Percentiles rank a stretch among this genome's conserved stretches.
Evolutionary conservation across 2,329 filamentous ascomycete genomes (phyloP).

Genomic region (Paraconiothyrium brasiliense): DNA sequence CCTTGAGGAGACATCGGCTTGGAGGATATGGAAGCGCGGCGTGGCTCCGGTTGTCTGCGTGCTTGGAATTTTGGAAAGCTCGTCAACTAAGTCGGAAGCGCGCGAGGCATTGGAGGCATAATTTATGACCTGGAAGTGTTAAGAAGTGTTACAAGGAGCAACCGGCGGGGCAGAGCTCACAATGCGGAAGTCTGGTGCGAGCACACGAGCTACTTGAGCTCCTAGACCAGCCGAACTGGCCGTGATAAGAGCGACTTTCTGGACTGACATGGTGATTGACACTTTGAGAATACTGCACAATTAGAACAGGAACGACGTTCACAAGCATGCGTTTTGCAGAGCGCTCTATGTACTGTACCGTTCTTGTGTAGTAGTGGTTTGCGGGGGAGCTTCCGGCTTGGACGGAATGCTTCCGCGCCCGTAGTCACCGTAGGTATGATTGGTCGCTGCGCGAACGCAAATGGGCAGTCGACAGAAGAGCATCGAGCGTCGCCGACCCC

Average conservation of each 20-base stretch:
- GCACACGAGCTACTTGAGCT: slow-evolving; percentile 57
- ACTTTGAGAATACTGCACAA: background rate
- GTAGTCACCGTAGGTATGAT: background rate
- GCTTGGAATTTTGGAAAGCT: slow-evolving; percentile 51
- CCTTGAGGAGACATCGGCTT: slow-evolving; percentile 57
- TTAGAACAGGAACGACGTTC: background rate
- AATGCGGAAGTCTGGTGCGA: slow-evolving; percentile 58
- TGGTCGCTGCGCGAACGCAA: background rate
- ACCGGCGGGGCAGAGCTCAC: slow-evolving; percentile 40
- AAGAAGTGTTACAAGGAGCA: background rate
- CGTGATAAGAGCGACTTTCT: slow-evolving; percentile 59
- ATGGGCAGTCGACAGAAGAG: too few species aligned
- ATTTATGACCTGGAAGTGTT: slow-evolving; percentile 54
- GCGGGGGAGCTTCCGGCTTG: slow-evolving; percentile 14
- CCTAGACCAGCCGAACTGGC: slow-evolving; percentile 60
- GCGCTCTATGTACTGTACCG: background rate
- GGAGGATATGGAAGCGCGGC: slow-evolving; percentile 55
- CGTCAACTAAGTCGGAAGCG: slow-evolving; percentile 52
- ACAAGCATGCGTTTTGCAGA: background rate
- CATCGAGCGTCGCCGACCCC: too few species aligned
- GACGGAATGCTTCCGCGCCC: slow-evolving; percentile 15
- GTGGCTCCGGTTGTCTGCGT: slow-evolving; percentile 33
- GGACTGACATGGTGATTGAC: slow-evolving; percentile 41
- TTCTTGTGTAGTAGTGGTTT: background rate
- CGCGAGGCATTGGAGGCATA: slow-evolving; percentile 57